Evolutionary conservation across 2,329 filamentous ascomycete genomes (phyloP), one percentile per base, ranked within the genome.

Genomic region (Exutisphaerella laricina): DNA sequence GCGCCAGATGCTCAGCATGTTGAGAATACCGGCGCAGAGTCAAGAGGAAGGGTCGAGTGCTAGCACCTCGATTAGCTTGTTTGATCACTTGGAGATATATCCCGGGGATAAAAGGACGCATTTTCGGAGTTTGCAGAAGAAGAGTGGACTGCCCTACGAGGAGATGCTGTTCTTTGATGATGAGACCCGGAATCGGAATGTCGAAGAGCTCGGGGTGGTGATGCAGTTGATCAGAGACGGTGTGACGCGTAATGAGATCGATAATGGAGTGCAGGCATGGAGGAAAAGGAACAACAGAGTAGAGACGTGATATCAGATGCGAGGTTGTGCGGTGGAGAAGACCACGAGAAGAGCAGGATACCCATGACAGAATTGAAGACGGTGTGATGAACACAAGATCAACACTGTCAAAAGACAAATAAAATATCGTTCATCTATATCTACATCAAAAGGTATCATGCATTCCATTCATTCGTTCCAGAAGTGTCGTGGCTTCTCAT

Each of bases 151-250:
- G 2, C 68, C 71, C 4, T 94, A 79, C 58, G 77, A 84, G 51
- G 87, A 96, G 35, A 94, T 97, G 83, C 64, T 97, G 23, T 97
- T 97, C 65, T 97, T 97, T 54, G 90, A 97, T 56, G 90, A 97
- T 57, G 90, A 97, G 75, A 73, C 75, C 39, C 70, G 90, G 48
- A 97, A 97, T 60, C 73, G 79, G 45, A 88, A 96, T 60, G 90
- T 94, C 1, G 79, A 84, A 66, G 70, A 75, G 33, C 58, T 96
- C 37, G 89, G 89, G 0, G 84, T 94, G 3, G 85, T 84, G 0
- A 94, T 97, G 79, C 80, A 80, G 60, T 68, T 96, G 37, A 83
- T 97, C 0, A 70, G 77, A 43, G 83, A 94, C 61, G 89, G 89
- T 0, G 79, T 95, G 41, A 82, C 77, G 2, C 82, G 79, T 67